A percentile compares a stretch with the other conserved stretches of the same genome.
Evolutionary conservation across 352 stramenopile species (phyloP).

Genomic region (Peronospora destructor): DNA sequence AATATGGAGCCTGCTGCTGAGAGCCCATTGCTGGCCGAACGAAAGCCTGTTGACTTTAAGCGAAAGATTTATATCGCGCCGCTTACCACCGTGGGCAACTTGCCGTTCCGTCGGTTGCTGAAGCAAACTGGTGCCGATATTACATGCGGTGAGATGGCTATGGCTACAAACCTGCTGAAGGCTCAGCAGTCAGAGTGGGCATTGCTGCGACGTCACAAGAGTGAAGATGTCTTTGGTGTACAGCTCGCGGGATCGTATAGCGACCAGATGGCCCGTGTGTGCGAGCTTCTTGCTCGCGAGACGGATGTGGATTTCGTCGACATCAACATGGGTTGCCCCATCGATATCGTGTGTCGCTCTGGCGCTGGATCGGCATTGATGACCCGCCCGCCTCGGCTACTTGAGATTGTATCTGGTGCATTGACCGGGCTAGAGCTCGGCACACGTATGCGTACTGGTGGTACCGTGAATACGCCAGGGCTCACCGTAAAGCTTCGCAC

Average conservation of each 20-base stretch:
- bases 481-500: slow-evolving; percentile 98
- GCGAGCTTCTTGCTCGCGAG: slow-evolving; percentile 91
- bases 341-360: slow-evolving; percentile 90
- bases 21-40: slow-evolving; percentile 51
- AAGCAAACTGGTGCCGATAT: slow-evolving; percentile 98
- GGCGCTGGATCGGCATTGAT: slow-evolving; percentile 92
- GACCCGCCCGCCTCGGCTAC: slow-evolving; percentile 85
- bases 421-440: slow-evolving; percentile 79
- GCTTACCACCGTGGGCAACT: slow-evolving; percentile 98
- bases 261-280: slow-evolving; percentile 91
- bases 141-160: slow-evolving; percentile 98
- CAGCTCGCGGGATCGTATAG: slow-evolving; percentile 91
- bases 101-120: slow-evolving; percentile 96
- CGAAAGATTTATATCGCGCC: slow-evolving; percentile 98
- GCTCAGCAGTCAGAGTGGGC: slow-evolving; percentile 95
- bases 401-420: slow-evolving; percentile 85
- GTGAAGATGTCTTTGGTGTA: slow-evolving; percentile 97
- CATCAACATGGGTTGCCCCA: slow-evolving; percentile 98
- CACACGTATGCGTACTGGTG: slow-evolving; percentile 26
- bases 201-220: slow-evolving; percentile 92
- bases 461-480: slow-evolving; percentile 35
- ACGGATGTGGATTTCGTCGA: slow-evolving; percentile 97
- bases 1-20: slow-evolving; percentile 34
- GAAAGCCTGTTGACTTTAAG: slow-evolving; percentile 93
- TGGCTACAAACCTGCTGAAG: slow-evolving; percentile 92